These are phyloP conservation scores for Penicillium sp. DNA, from an alignment of 2,329 filamentous ascomycete genomes.

Conservation along the genomic window DNA sequence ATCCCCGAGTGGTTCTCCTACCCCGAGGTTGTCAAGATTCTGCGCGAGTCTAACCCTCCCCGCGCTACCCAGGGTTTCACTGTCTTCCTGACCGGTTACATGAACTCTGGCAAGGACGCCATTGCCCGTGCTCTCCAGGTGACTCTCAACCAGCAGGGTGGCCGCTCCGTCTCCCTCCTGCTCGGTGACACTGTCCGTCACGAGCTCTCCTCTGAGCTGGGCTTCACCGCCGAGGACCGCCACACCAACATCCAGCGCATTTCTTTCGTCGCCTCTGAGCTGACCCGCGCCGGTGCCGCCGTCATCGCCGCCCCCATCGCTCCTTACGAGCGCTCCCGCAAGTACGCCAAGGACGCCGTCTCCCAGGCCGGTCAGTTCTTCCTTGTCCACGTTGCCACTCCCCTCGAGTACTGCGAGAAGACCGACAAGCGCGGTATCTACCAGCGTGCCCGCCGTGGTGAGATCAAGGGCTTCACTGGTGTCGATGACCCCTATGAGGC, in stretches of 20 bases:
- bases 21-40: conserved; percentile 94
- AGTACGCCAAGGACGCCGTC: conserved; percentile 78
- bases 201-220: conserved; percentile 91
- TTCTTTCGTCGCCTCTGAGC: conserved; percentile 90
- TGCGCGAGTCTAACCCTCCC: conserved; percentile 93
- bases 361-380: conserved; percentile 86
- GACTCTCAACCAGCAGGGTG: conserved; percentile 96
- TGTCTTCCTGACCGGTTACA: conserved; percentile 94
- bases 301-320: conserved; percentile 97
- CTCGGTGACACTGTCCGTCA: conserved; percentile 92
- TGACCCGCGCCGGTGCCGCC: conserved; percentile 87
- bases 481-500: conserved; percentile 96
- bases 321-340: conserved; percentile 77
- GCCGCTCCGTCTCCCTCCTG: conserved; percentile 88
- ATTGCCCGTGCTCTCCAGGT: conserved; percentile 94
- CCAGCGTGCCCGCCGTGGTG: conserved; percentile 74
- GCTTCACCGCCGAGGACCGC: conserved; percentile 90
- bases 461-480: conserved; percentile 98
- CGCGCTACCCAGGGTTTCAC: conserved; percentile 94
- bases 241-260: conserved; percentile 95
- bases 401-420: conserved; percentile 89
- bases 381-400: conserved; percentile 91
- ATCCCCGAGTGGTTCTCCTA: conserved; percentile 99
- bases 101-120: conserved; percentile 96
- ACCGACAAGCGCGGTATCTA: conserved; percentile 94